Base-by-base conservation (phyloP, 495 filamentous ascomycete genomes). In the Penicillium dipodomyicola region DNA sequence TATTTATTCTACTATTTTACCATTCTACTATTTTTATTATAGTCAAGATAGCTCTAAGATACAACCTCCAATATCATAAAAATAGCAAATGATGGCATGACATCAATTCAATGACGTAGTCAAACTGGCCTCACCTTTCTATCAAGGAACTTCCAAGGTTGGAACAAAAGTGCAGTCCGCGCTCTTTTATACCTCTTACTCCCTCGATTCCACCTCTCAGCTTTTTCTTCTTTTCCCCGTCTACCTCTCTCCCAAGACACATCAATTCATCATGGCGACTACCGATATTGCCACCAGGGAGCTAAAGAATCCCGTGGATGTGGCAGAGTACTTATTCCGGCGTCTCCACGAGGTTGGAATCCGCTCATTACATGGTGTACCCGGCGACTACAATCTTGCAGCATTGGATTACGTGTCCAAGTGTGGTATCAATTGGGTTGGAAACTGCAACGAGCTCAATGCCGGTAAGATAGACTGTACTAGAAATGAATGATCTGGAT, bases 371-470 rank as follows among this genome's bases (percentile, higher is more conserved):
- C 84, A 88, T 64, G 87, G 87, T 43, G 77, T 89, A 29, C 86
- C 86, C 0, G 86, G 86, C 22, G 77, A 81, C 48, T 81, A 76
- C 62, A 80, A 81, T 30, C 73, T 82, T 17, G 64, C 77, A 20
- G 79, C 84, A 17, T 70, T 90, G 47, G 87, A 90, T 66, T 84
- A 86, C 57, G 60, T 87, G 25, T 73, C 79, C 20, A 81, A 82
- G 57, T 74, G 73, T 43, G 82, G 76, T 6, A 76, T 89, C 20
- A 58, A 74, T 10, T 89, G 87, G 87, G 78, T 88, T 1, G 87
- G 87, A 49, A 88, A 86, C 52, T 82, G 78, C 59, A 88, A 88
- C 73, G 86, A 88, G 64, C 80, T 86, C 45, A 84, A 85, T 68
- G 84, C 84, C 49, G 84, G 83, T 83, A 76, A 60, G 72, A 54